phyloP scores from a whole-genome alignment of 179 eudicot genomes.

The Patellifolia procumbens region DNA sequence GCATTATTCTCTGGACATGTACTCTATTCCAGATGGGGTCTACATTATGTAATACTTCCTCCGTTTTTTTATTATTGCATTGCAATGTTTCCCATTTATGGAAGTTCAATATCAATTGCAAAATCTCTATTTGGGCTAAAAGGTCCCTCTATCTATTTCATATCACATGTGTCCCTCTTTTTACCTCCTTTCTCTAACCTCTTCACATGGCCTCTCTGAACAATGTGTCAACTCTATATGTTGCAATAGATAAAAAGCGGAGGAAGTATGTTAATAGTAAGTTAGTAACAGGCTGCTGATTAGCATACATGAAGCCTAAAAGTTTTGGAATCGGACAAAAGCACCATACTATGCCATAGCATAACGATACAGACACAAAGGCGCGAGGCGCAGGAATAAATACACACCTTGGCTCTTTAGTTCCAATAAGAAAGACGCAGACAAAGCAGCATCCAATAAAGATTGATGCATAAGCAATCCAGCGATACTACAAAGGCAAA shows the following conservation, averaged over 20 bases:
- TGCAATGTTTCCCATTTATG: no score
- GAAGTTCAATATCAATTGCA: no score
- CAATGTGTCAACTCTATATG: no score
- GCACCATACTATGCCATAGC: neutral
- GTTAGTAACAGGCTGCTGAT: slow-evolving; percentile 4
- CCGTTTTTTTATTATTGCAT: no score
- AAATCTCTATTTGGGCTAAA: no score
- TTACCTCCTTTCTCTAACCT: no score
- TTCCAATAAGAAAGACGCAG: slow-evolving; percentile 69
- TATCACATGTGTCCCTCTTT: no score
- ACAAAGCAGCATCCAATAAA: slow-evolving; percentile 86
- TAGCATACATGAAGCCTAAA: neutral
- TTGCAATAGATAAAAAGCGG: no score
- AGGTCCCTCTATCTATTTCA: no score
- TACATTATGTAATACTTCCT: neutral
- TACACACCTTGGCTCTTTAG: slow-evolving; percentile 81
- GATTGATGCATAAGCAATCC: slow-evolving; percentile 87
- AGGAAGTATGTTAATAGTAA: no score
- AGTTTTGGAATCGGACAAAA: slow-evolving; percentile 4
- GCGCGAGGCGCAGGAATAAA: neutral
- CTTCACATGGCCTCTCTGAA: no score
- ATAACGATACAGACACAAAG: neutral
- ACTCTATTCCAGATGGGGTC: neutral
- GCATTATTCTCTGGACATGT: neutral
- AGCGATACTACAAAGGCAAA: slow-evolving; percentile 66